Conservation (phyloP, 1,284 basidiomycete species). For the Irpex lacteus region DNA sequence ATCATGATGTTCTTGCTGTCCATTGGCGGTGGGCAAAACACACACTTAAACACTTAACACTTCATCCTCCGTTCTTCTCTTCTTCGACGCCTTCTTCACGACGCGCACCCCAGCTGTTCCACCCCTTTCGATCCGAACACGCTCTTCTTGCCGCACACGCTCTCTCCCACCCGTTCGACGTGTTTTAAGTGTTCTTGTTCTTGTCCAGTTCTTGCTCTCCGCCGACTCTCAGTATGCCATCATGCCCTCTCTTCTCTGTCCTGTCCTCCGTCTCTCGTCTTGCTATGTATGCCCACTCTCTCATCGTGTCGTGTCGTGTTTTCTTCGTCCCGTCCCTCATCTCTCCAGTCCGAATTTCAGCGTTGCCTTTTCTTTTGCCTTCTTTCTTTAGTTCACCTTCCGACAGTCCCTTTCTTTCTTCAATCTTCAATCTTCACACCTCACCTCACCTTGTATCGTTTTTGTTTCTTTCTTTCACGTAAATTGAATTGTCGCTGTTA, state of each 20-base stretch:
- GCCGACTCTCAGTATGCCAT: constrained; percentile 2
- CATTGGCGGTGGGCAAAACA: constrained; percentile 18
- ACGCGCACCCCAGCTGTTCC: constrained; percentile 1
- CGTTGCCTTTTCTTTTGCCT: background rate
- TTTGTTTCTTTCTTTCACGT: background rate
- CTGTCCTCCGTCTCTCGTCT: background rate
- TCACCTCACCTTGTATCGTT: background rate
- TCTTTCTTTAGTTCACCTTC: no score
- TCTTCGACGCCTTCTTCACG: constrained; percentile 10
- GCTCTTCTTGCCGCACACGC: background rate
- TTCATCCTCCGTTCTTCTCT: constrained; percentile 15
- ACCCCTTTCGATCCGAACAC: background rate
- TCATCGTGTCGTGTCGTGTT: no score
- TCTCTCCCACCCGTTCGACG: background rate
- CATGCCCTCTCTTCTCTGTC: constrained; percentile 9
- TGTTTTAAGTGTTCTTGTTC: background rate
- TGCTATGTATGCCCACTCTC: no score
- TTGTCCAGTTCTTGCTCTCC: background rate
- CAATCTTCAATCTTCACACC: background rate
- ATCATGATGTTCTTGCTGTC: constrained; percentile 7
- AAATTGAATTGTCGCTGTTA: background rate
- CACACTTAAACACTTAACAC: constrained; percentile 11
- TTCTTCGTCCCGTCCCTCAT: no score
- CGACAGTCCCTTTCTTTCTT: background rate
- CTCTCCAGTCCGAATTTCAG: background rate